Evolutionary conservation across 768 basidiomycete genomes (phyloP), one percentile per base, ranked within the genome.

Genomic region (Mycena crocata): DNA sequence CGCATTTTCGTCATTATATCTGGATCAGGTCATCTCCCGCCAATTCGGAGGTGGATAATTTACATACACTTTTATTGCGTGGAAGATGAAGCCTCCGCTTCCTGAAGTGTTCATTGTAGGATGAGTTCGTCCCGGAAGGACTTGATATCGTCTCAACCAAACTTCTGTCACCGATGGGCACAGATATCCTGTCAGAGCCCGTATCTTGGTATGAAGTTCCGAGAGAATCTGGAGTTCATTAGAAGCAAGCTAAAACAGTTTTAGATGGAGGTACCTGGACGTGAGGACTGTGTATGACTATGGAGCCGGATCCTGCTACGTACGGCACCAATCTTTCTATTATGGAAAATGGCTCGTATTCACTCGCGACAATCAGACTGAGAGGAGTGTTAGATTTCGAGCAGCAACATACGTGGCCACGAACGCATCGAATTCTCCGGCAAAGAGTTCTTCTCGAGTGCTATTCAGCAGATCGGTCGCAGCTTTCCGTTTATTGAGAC

Each of bases 41-140:
- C 14, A 21, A 19, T 30, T 42, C 9, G n/a, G n/a, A 15, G 3
- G 24, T 14, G 42, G 34, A 28, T 31, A 10, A 21, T n/a, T 32
- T 48, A 46, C 63, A 46, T 82, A 96, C 92, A 98, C 89, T 86
- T 94, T 94, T n/a, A 89, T 91, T 21, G 90, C 86, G 74, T 93
- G 90, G 32, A 98, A 84, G 46, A 99, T 79, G 79, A 89, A 98
- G 0, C 98, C 97, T 17, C 95, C 96, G 1, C 92, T 90, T 14
- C 94, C 94, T 24, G 93, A 91, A 64, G 90, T 93, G 61, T 85
- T 90, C 98, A 99, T 99, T 69, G 87, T 89, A 5, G 98, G 98
- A 81, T 99, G 98, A 42, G 94, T 97, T 37, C 98, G 86, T 26
- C 98, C 97, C 26, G 98, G 98, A n/a, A 99, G 84, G 19, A 96